Percentiles rank a stretch among this genome's conserved stretches.
These are phyloP conservation scores for Talaromyces borbonicus DNA, from an alignment of 495 filamentous ascomycete genomes.

Conservation along the genomic window DNA sequence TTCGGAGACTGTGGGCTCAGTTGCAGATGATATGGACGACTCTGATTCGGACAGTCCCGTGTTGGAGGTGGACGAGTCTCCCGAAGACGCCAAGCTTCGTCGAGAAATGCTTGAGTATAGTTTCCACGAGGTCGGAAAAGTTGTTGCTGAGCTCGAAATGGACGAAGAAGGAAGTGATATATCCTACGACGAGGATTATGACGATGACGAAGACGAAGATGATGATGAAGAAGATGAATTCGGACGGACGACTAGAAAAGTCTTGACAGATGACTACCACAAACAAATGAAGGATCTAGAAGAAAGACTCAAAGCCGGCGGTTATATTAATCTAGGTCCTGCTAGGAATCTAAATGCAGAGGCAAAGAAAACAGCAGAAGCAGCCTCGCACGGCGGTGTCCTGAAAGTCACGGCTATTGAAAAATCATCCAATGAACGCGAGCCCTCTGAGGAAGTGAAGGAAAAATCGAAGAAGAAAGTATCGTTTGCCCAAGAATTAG, in stretches of 20 bases:
- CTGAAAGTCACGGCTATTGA: slow-evolving; percentile 11
- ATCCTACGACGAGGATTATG: slow-evolving; percentile 45
- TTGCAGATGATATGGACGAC: neutral
- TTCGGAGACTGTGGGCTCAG: neutral
- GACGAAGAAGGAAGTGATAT: slow-evolving; percentile 57
- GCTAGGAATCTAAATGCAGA: slow-evolving; percentile 25
- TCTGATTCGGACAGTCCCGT: slow-evolving; percentile 18
- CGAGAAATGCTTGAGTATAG: slow-evolving; percentile 89
- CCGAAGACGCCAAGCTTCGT: slow-evolving; percentile 71
- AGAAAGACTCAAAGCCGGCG: slow-evolving; percentile 50
- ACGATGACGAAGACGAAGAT: slow-evolving; percentile 45
- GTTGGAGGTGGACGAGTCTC: slow-evolving; percentile 51
- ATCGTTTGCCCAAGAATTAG: slow-evolving; percentile 68
- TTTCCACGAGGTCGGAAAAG: slow-evolving; percentile 71
- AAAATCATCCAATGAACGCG: slow-evolving; percentile 10
- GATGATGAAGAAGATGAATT: slow-evolving; percentile 55
- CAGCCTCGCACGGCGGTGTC: slow-evolving; percentile 6
- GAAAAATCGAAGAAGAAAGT: slow-evolving; percentile 54
- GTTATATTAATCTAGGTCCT: slow-evolving; percentile 45
- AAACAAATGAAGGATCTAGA: slow-evolving; percentile 79
- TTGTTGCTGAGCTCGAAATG: slow-evolving; percentile 87
- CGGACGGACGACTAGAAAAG: slow-evolving; percentile 53
- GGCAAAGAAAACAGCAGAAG: slow-evolving; percentile 23
- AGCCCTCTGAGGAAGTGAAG: slow-evolving; percentile 7
- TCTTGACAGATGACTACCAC: slow-evolving; percentile 62